These are phyloP conservation scores for Tylopilus subfusipes DNA, from an alignment of 768 basidiomycete species.

Conservation along the genomic window DNA sequence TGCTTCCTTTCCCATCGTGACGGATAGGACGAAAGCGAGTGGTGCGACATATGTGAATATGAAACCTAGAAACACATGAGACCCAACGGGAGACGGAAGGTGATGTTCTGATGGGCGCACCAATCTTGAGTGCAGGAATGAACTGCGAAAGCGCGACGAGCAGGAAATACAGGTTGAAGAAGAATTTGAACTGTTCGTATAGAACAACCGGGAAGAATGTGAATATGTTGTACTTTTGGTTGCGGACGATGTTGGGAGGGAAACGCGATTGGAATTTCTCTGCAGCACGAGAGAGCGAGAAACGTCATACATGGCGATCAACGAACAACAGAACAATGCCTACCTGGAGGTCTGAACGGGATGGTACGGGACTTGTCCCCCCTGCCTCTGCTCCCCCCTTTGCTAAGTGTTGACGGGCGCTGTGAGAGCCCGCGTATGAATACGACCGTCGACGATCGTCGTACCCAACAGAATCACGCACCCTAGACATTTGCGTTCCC, in stretches of 20 bases:
- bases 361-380: conserved; percentile 77
- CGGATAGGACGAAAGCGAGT: conserved; percentile 87
- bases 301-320: background rate
- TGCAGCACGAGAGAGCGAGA: conserved; percentile 24
- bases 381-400: conserved; percentile 10
- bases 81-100: background rate
- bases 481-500: conserved; percentile 17
- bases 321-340: conserved; percentile 4
- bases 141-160: conserved; percentile 96
- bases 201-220: conserved; percentile 97
- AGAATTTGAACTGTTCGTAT: conserved; percentile 99
- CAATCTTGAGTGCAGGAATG: conserved; percentile 92
- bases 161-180: conserved; percentile 98
- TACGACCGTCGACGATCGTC: background rate
- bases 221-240: conserved; percentile 96
- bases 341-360: conserved; percentile 73
- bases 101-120: conserved; percentile 39
- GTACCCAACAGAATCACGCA: conserved; percentile 5
- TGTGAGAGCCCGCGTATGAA: conserved; percentile 6
- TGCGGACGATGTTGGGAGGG: conserved; percentile 89
- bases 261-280: conserved; percentile 70
- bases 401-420: conserved; percentile 22
- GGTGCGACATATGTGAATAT: conserved; percentile 96
- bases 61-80: conserved; percentile 57
- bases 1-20: conserved; percentile 99